These are phyloP conservation scores for Candida albicans DNA, from an alignment of 1,139 yeast genomes.

Conservation along the genomic window DNA sequence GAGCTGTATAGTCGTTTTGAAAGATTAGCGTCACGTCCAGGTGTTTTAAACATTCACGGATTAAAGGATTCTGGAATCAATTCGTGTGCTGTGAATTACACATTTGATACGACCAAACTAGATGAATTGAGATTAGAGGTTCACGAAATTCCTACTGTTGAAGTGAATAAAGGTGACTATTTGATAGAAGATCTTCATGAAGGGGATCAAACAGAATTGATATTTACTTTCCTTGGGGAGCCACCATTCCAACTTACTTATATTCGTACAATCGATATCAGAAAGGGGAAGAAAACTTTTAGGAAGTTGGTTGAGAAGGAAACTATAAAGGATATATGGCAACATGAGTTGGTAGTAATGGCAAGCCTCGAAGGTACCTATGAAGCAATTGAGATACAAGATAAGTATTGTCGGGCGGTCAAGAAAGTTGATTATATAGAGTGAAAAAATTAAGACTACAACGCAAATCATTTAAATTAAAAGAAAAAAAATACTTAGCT, in stretches of 20 bases:
- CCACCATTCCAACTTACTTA: conserved; percentile 71
- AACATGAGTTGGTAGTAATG: conserved; percentile 63
- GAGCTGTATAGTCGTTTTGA: conserved; percentile 55
- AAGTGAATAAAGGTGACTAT: conserved; percentile 73
- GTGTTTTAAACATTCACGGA: conserved; percentile 65
- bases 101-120: conserved; percentile 33
- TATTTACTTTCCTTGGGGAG: conserved; percentile 64
- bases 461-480: neutral
- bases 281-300: conserved; percentile 21
- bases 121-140: conserved; percentile 53
- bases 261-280: conserved; percentile 45
- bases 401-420: conserved; percentile 70
- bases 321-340: conserved; percentile 68
- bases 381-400: conserved; percentile 85
- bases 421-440: conserved; percentile 18
- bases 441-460: conserved; percentile 12
- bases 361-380: conserved; percentile 92
- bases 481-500: neutral
- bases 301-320: conserved; percentile 68
- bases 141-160: conserved; percentile 90
- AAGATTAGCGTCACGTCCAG: conserved; percentile 81
- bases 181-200: conserved; percentile 81
- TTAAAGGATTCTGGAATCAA: conserved; percentile 73
- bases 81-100: conserved; percentile 66
- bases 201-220: conserved; percentile 79